phyloP scores from a whole-genome alignment of 805 yeast species.

The Yarrowia sp. region DNA sequence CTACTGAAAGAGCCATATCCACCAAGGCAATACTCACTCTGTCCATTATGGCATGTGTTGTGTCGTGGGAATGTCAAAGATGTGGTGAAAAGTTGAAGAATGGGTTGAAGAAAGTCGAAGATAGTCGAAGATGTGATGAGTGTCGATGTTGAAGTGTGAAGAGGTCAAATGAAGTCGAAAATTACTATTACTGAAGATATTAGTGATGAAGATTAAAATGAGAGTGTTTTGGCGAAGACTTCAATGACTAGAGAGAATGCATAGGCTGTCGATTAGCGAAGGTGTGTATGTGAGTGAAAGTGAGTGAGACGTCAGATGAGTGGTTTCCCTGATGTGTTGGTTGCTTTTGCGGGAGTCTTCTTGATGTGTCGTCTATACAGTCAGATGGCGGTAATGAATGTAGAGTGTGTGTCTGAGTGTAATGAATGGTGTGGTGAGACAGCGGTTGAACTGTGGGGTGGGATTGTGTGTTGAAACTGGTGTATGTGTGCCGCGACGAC shows the following conservation, averaged over 20 bases:
- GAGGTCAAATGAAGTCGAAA: slow-evolving; percentile 14
- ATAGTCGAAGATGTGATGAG: not conserved
- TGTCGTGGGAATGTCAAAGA: slow-evolving; percentile 12
- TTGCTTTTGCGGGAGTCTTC: not conserved
- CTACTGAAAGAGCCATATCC: no score
- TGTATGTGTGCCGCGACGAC: not conserved
- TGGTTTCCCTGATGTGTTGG: not conserved
- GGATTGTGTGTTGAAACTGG: not conserved
- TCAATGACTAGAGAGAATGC: slow-evolving; percentile 28
- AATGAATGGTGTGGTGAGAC: not conserved
- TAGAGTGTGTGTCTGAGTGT: not conserved
- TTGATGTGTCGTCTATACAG: slow-evolving; percentile 13
- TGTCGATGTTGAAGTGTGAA: not conserved
- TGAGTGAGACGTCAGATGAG: no score
- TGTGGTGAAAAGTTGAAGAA: not conserved
- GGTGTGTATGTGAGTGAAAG: not conserved
- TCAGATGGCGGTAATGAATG: not conserved
- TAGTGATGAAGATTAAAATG: slow-evolving; percentile 29
- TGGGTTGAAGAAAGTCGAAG: not conserved
- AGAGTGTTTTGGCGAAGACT: slow-evolving; percentile 13
- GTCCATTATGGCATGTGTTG: slow-evolving; percentile 35
- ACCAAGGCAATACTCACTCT: slow-evolving; percentile 23
- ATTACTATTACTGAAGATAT: slow-evolving; percentile 20
- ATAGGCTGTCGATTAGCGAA: slow-evolving; percentile 30
- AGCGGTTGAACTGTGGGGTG: not conserved